A percentile compares a stretch with the other conserved stretches of the same genome.
These are phyloP conservation scores for Gillenia trifoliata DNA, from an alignment of 306 rosid species.

Conservation along the genomic window DNA sequence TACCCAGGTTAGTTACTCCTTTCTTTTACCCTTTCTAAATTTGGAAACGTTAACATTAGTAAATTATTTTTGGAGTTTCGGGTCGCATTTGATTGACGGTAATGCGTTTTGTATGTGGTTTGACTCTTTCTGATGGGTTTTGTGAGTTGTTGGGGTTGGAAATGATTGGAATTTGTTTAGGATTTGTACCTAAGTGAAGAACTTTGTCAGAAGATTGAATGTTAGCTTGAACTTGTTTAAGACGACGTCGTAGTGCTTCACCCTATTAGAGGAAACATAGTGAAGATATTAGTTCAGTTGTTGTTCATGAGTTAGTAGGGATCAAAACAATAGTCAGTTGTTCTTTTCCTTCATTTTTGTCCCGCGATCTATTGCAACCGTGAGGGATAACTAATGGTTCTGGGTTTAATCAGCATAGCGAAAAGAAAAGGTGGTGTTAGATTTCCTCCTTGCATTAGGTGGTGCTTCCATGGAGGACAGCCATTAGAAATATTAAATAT, in stretches of 20 bases:
- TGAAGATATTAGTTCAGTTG: background rate
- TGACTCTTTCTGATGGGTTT: conserved; percentile 11
- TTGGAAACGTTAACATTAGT: background rate
- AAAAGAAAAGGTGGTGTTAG: background rate
- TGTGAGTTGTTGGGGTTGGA: background rate
- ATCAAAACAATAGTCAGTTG: background rate
- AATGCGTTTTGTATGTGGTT: background rate
- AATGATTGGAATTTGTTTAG: conserved; percentile 3
- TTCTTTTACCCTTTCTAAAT: background rate
- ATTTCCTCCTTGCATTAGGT: background rate
- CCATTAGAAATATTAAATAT: background rate
- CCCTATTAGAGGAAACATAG: background rate
- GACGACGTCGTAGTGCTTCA: background rate
- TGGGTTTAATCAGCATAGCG: background rate
- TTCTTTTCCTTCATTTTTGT: background rate
- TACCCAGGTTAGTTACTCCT: conserved; percentile 61
- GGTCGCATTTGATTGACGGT: background rate
- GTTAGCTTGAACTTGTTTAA: background rate
- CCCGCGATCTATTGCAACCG: background rate
- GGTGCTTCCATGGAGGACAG: background rate
- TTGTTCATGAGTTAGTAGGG: background rate
- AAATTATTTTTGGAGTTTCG: background rate
- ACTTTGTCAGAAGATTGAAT: background rate
- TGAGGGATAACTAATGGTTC: background rate
- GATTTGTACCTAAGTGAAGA: background rate